These are phyloP conservation scores for Zygosaccharomyces sapae DNA, from an alignment of 1,139 yeast genomes.

Conservation along the genomic window DNA sequence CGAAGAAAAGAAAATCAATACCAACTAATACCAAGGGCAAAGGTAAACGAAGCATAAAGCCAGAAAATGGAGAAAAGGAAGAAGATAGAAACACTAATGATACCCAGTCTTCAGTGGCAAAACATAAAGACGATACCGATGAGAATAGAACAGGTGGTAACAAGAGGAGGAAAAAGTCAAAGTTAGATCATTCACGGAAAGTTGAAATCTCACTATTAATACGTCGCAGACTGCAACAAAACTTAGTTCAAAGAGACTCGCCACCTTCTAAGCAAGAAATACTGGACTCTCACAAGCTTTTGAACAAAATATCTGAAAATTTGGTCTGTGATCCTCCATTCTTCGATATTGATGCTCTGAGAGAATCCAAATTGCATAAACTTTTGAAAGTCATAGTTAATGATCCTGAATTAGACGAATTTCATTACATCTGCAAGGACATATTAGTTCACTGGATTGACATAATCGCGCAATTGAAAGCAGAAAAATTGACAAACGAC, in stretches of 20 bases:
- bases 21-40: neutral
- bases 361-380: conserved; percentile 33
- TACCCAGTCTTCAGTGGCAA: neutral
- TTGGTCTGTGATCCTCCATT: conserved; percentile 28
- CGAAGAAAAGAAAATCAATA: conserved; percentile 6
- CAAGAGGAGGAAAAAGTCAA: conserved; percentile 16
- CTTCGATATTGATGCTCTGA: conserved; percentile 31
- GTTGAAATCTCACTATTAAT: conserved; percentile 31
- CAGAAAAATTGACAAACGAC: conserved; percentile 22
- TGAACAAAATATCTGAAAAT: conserved; percentile 29
- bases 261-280: conserved; percentile 29
- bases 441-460: conserved; percentile 30
- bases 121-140: neutral
- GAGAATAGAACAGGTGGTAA: neutral
- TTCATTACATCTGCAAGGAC: conserved; percentile 29
- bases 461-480: conserved; percentile 24
- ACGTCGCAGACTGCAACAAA: conserved; percentile 33
- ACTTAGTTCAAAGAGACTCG: conserved; percentile 31
- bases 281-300: conserved; percentile 29
- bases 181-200: conserved; percentile 28
- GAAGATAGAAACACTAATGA: neutral
- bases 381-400: conserved; percentile 31
- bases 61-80: neutral
- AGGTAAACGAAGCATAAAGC: neutral
- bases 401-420: conserved; percentile 27